Conservation (phyloP, 371 early-diverging fungal species). For the Lichtheimia ramosa region DNA sequence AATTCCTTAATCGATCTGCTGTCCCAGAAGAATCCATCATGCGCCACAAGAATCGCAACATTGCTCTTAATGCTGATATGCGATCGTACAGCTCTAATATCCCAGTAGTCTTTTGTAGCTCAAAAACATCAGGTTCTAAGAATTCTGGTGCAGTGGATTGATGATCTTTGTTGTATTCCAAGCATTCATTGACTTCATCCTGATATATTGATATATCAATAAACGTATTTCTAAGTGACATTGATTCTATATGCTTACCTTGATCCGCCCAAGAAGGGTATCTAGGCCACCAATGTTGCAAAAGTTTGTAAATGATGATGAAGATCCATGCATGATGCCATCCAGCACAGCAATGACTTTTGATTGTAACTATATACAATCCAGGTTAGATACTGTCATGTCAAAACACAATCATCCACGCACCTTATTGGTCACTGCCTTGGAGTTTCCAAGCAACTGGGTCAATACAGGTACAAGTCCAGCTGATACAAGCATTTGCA, state of each 20-base stretch:
- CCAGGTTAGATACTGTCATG: not conserved
- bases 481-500: conserved; percentile 87
- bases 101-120: conserved; percentile 7
- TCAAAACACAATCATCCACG: not conserved
- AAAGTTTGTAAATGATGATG: conserved; percentile 80
- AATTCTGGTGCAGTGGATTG: no score
- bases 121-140: no score
- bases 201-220: conserved; percentile 51
- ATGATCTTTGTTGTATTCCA: conserved; percentile 28
- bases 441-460: conserved; percentile 57
- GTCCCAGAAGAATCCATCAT: conserved; percentile 92
- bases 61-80: conserved; percentile 74
- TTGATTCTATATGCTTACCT: conserved; percentile 35
- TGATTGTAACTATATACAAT: conserved; percentile 48
- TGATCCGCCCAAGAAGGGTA: conserved; percentile 76
- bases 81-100: conserved; percentile 50
- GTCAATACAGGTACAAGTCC: conserved; percentile 83
- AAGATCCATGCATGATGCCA: conserved; percentile 75
- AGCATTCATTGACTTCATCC: conserved; percentile 23
- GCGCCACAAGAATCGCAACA: conserved; percentile 87
- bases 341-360: conserved; percentile 80
- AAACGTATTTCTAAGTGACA: conserved; percentile 23
- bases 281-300: conserved; percentile 81
- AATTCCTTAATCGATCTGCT: conserved; percentile 87
- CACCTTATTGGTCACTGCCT: conserved; percentile 59